Evolutionary conservation across 495 filamentous ascomycete species (phyloP).

Genomic region (Tirmania nivea): DNA sequence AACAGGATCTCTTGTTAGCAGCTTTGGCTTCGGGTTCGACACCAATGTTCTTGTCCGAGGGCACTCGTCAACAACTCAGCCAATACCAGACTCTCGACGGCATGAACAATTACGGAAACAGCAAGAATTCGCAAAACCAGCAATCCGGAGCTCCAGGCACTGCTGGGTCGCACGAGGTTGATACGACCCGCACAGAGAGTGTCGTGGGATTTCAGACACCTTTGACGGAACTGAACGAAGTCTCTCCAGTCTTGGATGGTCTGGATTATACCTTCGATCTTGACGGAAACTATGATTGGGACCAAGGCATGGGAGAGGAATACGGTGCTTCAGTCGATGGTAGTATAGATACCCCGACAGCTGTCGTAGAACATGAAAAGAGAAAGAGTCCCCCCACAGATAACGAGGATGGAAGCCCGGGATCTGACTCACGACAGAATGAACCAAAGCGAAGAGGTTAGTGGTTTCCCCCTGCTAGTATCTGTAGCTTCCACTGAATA

Average conservation of each 20-base stretch:
- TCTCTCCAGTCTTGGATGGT: slow-evolving; percentile 16
- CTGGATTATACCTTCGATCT: slow-evolving; percentile 41
- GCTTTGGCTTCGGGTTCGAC: slow-evolving; percentile 58
- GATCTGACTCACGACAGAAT: slow-evolving; percentile 25
- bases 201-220: not conserved
- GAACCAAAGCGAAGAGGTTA: slow-evolving; percentile 21
- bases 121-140: not conserved
- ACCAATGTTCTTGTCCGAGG: slow-evolving; percentile 5
- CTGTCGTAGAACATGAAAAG: slow-evolving; percentile 37
- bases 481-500: too few relatives aligned
- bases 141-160: not conserved
- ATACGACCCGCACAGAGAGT: not conserved
- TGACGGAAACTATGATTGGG: slow-evolving; percentile 38
- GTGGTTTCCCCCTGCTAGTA: slow-evolving; percentile 1
- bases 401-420: slow-evolving; percentile 39
- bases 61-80: not conserved
- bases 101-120: not conserved
- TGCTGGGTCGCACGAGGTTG: not conserved
- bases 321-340: slow-evolving; percentile 28
- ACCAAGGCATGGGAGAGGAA: slow-evolving; percentile 24
- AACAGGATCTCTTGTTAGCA: slow-evolving; percentile 71
- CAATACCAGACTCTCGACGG: not conserved
- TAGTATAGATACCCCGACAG: slow-evolving; percentile 27
- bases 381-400: slow-evolving; percentile 45
- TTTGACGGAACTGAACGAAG: slow-evolving; percentile 19